A percentile compares a stretch with the other conserved stretches of the same genome.
phyloP scores from a whole-genome alignment of 2,329 filamentous ascomycete species.

The Fusarium setosum region DNA sequence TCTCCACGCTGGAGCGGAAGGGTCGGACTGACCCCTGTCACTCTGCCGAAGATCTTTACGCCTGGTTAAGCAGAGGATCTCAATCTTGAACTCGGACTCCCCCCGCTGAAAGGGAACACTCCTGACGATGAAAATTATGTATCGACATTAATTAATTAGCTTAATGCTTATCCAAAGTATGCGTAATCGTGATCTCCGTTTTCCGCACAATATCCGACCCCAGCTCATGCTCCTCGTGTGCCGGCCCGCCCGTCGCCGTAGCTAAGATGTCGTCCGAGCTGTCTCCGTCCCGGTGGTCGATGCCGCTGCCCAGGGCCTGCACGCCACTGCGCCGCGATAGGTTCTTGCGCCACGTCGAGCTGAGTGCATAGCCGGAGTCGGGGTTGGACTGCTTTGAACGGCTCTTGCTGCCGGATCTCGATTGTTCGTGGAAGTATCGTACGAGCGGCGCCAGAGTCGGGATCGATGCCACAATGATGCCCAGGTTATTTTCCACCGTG shows the following conservation, averaged over 20 bases:
- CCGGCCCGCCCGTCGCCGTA: too few species aligned
- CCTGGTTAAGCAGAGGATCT: too few species aligned
- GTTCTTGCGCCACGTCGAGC: constrained; percentile 38
- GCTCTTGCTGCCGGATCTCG: constrained; percentile 31
- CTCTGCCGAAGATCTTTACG: too few species aligned
- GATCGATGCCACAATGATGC: constrained; percentile 55
- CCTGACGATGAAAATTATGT: too few species aligned
- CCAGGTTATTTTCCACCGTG: constrained; percentile 56
- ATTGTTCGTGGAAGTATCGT: constrained; percentile 47
- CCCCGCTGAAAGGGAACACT: too few species aligned
- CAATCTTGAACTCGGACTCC: too few species aligned
- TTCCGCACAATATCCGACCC: constrained; percentile 28
- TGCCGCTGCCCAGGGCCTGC: constrained; percentile 30
- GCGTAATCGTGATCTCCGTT: constrained; percentile 22
- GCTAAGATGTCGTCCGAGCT: constrained; percentile 30
- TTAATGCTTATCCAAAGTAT: not conserved
- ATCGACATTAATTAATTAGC: too few species aligned
- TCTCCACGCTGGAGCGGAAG: too few species aligned
- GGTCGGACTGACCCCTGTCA: too few species aligned
- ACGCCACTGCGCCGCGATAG: constrained; percentile 31
- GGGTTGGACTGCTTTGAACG: constrained; percentile 21
- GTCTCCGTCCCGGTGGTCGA: constrained; percentile 12
- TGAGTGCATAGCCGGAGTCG: constrained; percentile 43
- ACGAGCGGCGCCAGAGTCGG: constrained; percentile 57
- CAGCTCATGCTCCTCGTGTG: not conserved